phyloP scores from a whole-genome alignment of 345 rosid genomes.

The Erucastrum elatum region DNA sequence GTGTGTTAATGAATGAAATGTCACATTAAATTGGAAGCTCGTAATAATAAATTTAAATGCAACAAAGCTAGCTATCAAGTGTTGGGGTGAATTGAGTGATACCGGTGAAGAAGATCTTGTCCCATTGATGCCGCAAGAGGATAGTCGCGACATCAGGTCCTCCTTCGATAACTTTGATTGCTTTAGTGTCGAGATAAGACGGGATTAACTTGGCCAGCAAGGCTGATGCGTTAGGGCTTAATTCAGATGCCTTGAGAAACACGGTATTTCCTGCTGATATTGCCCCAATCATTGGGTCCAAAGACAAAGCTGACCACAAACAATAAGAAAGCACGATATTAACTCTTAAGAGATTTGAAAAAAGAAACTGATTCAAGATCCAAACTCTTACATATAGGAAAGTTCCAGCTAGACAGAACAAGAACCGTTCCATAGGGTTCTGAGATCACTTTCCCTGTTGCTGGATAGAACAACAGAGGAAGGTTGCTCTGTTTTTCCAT shows the following conservation, averaged over 20 bases:
- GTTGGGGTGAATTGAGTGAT: neutral
- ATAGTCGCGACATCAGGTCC: conserved; percentile 54
- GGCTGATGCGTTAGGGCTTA: conserved; percentile 61
- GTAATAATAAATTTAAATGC: neutral
- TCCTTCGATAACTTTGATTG: conserved; percentile 68
- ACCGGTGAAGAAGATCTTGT: conserved; percentile 95
- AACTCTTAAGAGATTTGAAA: neutral
- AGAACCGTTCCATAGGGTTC: conserved; percentile 88
- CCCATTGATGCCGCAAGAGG: conserved; percentile 73
- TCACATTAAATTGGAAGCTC: neutral
- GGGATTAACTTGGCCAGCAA: conserved; percentile 60
- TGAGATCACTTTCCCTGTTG: conserved; percentile 57
- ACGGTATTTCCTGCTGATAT: conserved; percentile 86
- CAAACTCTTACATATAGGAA: conserved; percentile 69
- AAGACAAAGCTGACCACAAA: conserved; percentile 56
- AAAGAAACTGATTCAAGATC: conserved; percentile 19
- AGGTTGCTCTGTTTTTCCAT: conserved; percentile 43
- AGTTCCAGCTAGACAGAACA: conserved; percentile 77
- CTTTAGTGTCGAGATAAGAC: conserved; percentile 57
- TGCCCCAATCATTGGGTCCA: conserved; percentile 91
- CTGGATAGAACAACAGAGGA: conserved; percentile 66
- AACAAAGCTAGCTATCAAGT: neutral
- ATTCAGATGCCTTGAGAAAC: conserved; percentile 71
- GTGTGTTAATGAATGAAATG: neutral
- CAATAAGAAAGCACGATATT: neutral